Conservation (phyloP, 2,329 filamentous ascomycete species). For the Ceratocystiopsis sp. region DNA sequence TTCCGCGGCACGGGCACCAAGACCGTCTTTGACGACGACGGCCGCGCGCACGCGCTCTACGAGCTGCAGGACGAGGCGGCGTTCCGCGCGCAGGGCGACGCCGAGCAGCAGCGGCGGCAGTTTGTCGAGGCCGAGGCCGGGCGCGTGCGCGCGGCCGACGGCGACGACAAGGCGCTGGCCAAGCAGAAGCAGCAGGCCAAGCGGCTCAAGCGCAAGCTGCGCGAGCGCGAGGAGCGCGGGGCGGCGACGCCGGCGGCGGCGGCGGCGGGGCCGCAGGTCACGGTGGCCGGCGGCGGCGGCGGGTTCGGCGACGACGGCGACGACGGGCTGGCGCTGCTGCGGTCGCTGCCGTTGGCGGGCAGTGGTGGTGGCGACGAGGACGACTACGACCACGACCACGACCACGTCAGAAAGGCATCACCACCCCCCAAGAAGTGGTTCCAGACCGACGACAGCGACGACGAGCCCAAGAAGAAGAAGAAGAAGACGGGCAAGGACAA, state of each 20-base stretch:
- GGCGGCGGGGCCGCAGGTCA: constrained; percentile 15
- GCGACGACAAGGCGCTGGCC: constrained; percentile 64
- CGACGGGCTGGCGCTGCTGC: constrained; percentile 39
- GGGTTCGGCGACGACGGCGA: constrained; percentile 24
- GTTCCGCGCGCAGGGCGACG: constrained; percentile 59
- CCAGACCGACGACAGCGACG: constrained; percentile 37
- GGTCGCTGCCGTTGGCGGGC: constrained; percentile 36
- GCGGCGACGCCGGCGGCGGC: not conserved
- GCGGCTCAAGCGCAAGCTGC: constrained; percentile 53
- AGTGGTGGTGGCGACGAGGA: constrained; percentile 11
- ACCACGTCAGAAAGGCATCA: constrained; percentile 16
- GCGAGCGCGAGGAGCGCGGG: constrained; percentile 29
- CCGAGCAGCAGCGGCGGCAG: constrained; percentile 55
- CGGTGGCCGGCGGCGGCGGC: constrained; percentile 19
- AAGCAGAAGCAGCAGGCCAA: constrained; percentile 67
- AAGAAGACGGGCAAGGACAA: constrained; percentile 23
- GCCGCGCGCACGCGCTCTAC: constrained; percentile 69
- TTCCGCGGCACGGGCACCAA: constrained; percentile 77
- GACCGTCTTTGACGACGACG: constrained; percentile 83
- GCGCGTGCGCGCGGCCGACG: constrained; percentile 57
- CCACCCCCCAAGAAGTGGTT: constrained; percentile 59
- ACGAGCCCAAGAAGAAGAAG: constrained; percentile 21
- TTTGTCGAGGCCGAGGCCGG: constrained; percentile 65
- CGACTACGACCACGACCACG: constrained; percentile 15
- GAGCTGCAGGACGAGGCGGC: constrained; percentile 72